Percentiles rank a stretch among this genome's conserved stretches.
Evolutionary conservation across 495 filamentous ascomycete genomes (phyloP).

Genomic region (Xylona heveae): DNA sequence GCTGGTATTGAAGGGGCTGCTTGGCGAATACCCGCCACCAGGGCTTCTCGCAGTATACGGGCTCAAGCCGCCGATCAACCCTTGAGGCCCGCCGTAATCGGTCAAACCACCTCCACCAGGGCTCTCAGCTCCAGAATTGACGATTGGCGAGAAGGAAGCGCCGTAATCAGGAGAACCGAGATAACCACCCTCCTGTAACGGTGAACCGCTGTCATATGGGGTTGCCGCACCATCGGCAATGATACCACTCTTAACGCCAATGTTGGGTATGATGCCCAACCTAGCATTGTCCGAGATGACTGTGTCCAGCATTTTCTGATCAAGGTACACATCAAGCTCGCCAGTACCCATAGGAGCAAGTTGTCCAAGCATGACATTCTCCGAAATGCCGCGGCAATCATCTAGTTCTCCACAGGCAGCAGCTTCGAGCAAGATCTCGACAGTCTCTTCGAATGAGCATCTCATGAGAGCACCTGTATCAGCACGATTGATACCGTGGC

Average conservation of each 20-base stretch:
- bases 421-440: slow-evolving; percentile 91
- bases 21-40: slow-evolving; percentile 37
- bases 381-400: slow-evolving; percentile 91
- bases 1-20: slow-evolving; percentile 61
- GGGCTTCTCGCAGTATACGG: slow-evolving; percentile 51
- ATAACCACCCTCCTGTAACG: slow-evolving; percentile 58
- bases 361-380: slow-evolving; percentile 97
- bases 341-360: slow-evolving; percentile 91
- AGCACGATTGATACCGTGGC: slow-evolving; percentile 93
- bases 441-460: slow-evolving; percentile 98
- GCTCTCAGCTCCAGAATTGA: slow-evolving; percentile 47
- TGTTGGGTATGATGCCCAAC: slow-evolving; percentile 53
- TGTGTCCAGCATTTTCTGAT: slow-evolving; percentile 86
- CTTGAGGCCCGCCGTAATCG: slow-evolving; percentile 30
- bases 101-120: slow-evolving; percentile 61
- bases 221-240: slow-evolving; percentile 68
- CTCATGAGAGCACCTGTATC: slow-evolving; percentile 98
- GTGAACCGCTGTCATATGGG: slow-evolving; percentile 83
- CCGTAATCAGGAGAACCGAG: slow-evolving; percentile 58
- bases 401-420: slow-evolving; percentile 87
- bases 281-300: slow-evolving; percentile 78
- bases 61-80: slow-evolving; percentile 38
- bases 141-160: slow-evolving; percentile 78
- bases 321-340: slow-evolving; percentile 77
- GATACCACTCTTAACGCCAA: slow-evolving; percentile 48